These are phyloP conservation scores for Yamadazyma taylorii DNA, from an alignment of 1,139 yeast genomes.

Conservation along the genomic window DNA sequence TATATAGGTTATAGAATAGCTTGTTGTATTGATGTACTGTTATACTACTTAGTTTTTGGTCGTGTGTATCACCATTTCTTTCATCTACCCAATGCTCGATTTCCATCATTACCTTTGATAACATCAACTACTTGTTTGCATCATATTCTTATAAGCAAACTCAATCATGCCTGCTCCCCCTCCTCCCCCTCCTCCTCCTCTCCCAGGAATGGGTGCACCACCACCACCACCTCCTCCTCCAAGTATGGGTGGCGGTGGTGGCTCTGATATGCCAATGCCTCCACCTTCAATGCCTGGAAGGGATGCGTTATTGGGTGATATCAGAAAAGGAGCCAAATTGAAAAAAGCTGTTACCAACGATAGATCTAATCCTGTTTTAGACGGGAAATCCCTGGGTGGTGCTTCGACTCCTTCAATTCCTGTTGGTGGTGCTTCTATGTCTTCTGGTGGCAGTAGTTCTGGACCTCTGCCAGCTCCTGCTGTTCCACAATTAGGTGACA, in stretches of 20 bases:
- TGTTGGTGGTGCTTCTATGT: constrained; percentile 8
- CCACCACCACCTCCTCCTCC: constrained; percentile 51
- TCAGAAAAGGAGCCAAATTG: constrained; percentile 71
- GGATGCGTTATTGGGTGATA: constrained; percentile 84
- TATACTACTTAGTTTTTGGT: too few relatives aligned
- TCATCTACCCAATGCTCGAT: too few relatives aligned
- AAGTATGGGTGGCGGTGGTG: constrained; percentile 21
- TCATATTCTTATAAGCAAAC: too few relatives aligned
- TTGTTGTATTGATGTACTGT: too few relatives aligned
- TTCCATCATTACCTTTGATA: too few relatives aligned
- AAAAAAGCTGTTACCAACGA: constrained; percentile 66
- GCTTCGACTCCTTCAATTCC: constrained; percentile 9
- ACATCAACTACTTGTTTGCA: too few relatives aligned
- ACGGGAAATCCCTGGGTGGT: constrained; percentile 22
- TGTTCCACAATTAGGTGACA: constrained; percentile 68
- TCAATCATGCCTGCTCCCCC: constrained; percentile 16
- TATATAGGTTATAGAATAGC: too few relatives aligned
- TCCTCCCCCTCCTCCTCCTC: constrained; percentile 18
- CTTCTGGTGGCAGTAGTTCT: constrained; percentile 11
- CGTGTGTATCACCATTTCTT: too few relatives aligned
- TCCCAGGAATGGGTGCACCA: constrained; percentile 19
- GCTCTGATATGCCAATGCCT: constrained; percentile 23
- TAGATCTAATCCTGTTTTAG: constrained; percentile 45
- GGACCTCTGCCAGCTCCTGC: constrained; percentile 26
- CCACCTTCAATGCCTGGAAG: constrained; percentile 49